Evolutionary conservation across 2,329 filamentous ascomycete genomes (phyloP).

Genomic region (Colletotrichum noveboracense): DNA sequence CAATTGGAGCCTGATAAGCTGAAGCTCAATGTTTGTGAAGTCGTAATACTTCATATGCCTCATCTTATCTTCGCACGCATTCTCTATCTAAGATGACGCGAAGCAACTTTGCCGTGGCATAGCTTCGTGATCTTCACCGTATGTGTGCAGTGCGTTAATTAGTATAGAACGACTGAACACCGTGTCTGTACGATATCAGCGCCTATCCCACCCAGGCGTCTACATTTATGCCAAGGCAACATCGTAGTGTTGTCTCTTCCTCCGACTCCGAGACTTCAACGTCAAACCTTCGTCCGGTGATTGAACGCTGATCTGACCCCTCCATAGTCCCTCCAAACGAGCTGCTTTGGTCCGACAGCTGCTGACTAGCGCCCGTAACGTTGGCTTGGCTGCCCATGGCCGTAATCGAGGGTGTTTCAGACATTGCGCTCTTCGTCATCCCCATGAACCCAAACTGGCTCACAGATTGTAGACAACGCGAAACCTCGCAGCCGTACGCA

Average conservation of each 20-base stretch:
- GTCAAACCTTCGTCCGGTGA: conserved; percentile 15
- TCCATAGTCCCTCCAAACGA: conserved; percentile 2
- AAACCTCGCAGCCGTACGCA: neutral
- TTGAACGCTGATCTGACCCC: conserved; percentile 7
- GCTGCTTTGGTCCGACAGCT: neutral
- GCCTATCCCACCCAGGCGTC: neutral
- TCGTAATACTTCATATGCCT: neutral
- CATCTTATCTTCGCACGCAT: neutral
- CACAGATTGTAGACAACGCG: neutral
- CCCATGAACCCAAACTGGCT: conserved; percentile 1
- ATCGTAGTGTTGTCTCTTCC: neutral
- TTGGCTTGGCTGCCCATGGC: conserved; percentile 2
- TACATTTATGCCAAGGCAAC: neutral
- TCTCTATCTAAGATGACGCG: neutral
- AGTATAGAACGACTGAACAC: neutral
- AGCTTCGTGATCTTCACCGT: neutral
- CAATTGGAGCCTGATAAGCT: neutral
- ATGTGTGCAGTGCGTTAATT: neutral
- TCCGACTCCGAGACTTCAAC: neutral
- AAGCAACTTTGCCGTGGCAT: neutral
- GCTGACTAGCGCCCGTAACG: conserved; percentile 3
- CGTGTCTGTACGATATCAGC: neutral
- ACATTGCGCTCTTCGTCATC: conserved; percentile 10
- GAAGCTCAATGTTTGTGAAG: neutral
- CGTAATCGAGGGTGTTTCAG: conserved; percentile 11